Evolutionary conservation across 345 rosid genomes (phyloP), one percentile per base, ranked within the genome.

Genomic region (Euphorbia lathyris): DNA sequence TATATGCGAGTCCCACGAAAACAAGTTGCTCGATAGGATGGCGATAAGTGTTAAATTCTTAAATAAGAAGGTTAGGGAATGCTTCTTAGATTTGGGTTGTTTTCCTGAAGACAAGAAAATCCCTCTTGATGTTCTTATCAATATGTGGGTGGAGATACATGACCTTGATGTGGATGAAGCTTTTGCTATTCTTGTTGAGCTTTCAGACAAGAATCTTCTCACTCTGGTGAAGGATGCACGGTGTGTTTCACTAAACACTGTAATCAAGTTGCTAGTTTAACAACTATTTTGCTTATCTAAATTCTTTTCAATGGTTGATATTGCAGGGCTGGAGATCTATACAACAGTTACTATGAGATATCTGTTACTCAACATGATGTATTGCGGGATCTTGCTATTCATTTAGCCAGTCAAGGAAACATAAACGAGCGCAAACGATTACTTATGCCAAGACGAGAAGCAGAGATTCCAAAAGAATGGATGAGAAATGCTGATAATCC

Each of bases 61-160:
- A 81, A 69, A 79, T 19, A 38, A 27, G 30, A 87, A 65, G 65
- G 87, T 86, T 9, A 69, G 63, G 67, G 95, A 89, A 48, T 91
- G 97, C 78, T 91, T 91, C 92, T 62, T 90, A 84, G 99, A 95
- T 76, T 68, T 95, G 83, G 97, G 97, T 11, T 81, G 96, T n/a
- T 92, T 95, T 78, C 96, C 98, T 36, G 99, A 95, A 88, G 99
- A 90, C 84, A 87, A 73, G 72, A 92, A 84, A 79, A 95, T 95
- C 66, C 93, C 99, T 64, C 85, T 92, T 26, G 93, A 90, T 79
- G 83, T 88, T 38, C 91, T 94, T 60, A 86, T 90, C 74, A 91
- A 89, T 66, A 86, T 90, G 86, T 94, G 98, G 98, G 83, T 80
- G 9, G 99, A 88, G 76, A 67, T 80, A 14, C 97, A 83, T 64